phyloP scores from a whole-genome alignment of 345 rosid genomes.

The Eucalyptus urophylla region DNA sequence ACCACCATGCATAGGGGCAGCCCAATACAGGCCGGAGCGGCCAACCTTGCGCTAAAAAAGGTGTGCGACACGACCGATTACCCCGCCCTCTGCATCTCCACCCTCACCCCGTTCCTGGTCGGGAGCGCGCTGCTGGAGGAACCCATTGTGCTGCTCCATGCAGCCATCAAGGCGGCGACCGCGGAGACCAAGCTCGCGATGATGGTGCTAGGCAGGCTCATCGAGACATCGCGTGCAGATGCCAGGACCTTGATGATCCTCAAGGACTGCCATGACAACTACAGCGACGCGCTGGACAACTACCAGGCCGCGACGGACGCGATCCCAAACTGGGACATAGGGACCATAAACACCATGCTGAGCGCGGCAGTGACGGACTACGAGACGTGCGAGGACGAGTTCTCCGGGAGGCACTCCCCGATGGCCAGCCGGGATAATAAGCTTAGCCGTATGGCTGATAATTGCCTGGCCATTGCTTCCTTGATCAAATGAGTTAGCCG shows the following conservation, averaged over 20 bases:
- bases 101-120: conserved; percentile 8
- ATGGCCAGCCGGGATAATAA: conserved; percentile 1
- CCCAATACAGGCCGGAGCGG: background rate
- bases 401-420: conserved; percentile 8
- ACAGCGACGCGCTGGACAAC: conserved; percentile 22
- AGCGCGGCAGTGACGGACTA: conserved; percentile 37
- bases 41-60: background rate
- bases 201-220: background rate
- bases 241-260: background rate
- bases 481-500: background rate
- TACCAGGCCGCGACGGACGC: conserved; percentile 28
- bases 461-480: conserved; percentile 46
- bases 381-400: conserved; percentile 31
- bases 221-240: background rate
- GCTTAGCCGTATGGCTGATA: conserved; percentile 27
- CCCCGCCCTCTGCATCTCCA: conserved; percentile 22
- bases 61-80: conserved; percentile 19
- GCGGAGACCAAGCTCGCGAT: conserved; percentile 3
- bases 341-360: conserved; percentile 24
- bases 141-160: conserved; percentile 4
- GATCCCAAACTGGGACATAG: conserved; percentile 10
- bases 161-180: conserved; percentile 15
- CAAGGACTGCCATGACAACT: conserved; percentile 24
- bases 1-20: background rate
- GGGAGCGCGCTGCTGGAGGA: conserved; percentile 1